Evolutionary conservation across 768 basidiomycete species (phyloP), one percentile per base, ranked within the genome.

Genomic region (Leccinum ochraceum): DNA sequence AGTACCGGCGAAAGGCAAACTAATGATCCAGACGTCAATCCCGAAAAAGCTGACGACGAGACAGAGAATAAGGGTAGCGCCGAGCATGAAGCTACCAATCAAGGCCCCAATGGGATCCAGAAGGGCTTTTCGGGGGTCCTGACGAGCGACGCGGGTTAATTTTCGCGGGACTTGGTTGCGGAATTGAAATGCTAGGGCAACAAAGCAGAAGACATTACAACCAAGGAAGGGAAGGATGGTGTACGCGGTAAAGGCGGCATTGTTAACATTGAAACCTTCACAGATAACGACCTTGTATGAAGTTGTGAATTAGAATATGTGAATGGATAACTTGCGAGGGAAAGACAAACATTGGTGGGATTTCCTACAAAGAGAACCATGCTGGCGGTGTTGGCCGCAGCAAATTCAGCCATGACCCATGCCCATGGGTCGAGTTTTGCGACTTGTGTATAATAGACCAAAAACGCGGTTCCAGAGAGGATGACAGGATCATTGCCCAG

Each of bases 401-500:
- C 85, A 66, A 91, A 91, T 61, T 90, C 87, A 11, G 87, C 80
- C 61, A 89, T 88, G 48, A 91, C 76, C 89, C 89, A 90, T 1
- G 89, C 78, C 3, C 77, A 76, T 0, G 86, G 84, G 30, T 85
- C 60, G 24, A 86, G 75, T 48, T 73, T 26, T 36, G 66, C 67
- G 9, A 87, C 87, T 34, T 83, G 73, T 0, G 94, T 95, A 67
- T 94, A 93, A 67, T 97, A 97, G 6, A 88, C 89, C 34, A 97
- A 75, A 73, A 98, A 97, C 0, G 88, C 87, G 0, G 95, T 96
- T 2, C 94, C 95, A 13, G 90, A 92, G 53, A 98, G 82, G 59
- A 97, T 92, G 70, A 98, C 85, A 0, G 95, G 95, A 74, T 98
- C 94, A 68, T 97, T 97, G 6, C 95, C 95, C n/a, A 97, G 79